Base-by-base conservation (phyloP, 2,329 filamentous ascomycete genomes). In the Fusarium drepaniforme region DNA sequence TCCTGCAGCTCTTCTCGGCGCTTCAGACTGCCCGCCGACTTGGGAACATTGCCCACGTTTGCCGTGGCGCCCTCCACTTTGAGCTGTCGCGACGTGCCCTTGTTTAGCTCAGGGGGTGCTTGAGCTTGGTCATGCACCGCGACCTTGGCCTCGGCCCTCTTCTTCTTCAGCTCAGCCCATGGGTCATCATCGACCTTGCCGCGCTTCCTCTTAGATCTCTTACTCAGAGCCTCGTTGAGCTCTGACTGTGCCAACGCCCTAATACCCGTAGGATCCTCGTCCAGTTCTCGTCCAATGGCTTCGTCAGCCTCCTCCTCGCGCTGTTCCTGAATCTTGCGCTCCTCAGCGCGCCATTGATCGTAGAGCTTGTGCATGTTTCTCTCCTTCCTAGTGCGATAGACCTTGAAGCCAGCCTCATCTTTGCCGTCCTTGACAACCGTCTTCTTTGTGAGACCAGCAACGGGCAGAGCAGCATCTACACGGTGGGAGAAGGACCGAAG, bases 401-500 rank as follows among this genome's bases (percentile, higher is more conserved):
- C 88, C 80, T 94, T 93, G 11, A 93, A 79, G 0, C 93, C 91
- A 38, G 90, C 83, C 8, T 91, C 88, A 70, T 93, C 92, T 74
- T 90, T 92, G 63, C 90, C 91, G 46, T 87, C 85, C 75, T 88
- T 91, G 11, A 88, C 83, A 18, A 78, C 77, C 0, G 88, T 89
- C 78, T 92, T 93, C 74, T 88, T 91, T 66, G 90, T 87, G 11
- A 98, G 87, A 0, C 92, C 92, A 9, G 91, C 86, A 0, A 99
- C 85, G 0, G 96, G 96, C 8, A 98, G 87, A 0, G 94, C 92
- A 59, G 94, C 93, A 80, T 98, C 93, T 8, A 99, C 97, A 35
- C 96, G 91, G 13, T 92, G 90, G 9, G 92, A 87, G 81, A 97
- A 99, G 63, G 97, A 93, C 6, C 93, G 91, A 80, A 98, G 86